Evolutionary conservation across 2,329 filamentous ascomycete genomes (phyloP).

Genomic region (Cladophialophora chaetospira): DNA sequence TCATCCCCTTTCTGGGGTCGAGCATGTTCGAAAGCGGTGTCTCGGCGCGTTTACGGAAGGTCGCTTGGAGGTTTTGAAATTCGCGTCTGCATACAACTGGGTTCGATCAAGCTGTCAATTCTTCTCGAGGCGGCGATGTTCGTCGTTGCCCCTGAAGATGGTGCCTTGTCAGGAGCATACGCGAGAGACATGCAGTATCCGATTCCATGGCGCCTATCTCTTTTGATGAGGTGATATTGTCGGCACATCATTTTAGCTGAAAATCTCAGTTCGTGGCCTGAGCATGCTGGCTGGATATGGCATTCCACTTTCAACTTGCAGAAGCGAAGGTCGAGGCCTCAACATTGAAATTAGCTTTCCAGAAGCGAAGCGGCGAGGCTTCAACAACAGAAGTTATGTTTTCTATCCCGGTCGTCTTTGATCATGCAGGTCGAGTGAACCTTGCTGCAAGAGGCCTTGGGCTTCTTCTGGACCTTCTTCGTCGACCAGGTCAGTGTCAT

Average conservation of each 20-base stretch:
- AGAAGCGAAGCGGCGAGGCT: slow-evolving; percentile 1
- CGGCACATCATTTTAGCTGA: neutral
- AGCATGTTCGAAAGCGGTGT: neutral
- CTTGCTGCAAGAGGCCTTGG: slow-evolving; percentile 26
- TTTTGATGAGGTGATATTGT: neutral
- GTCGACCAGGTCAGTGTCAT: slow-evolving; percentile 18
- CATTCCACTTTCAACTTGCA: neutral
- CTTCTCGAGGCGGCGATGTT: too few species aligned
- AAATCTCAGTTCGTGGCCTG: neutral
- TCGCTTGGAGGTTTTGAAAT: neutral
- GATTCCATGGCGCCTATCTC: neutral
- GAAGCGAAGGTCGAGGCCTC: slow-evolving; percentile 3
- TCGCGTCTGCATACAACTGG: neutral
- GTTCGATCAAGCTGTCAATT: too few species aligned
- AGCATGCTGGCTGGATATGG: neutral
- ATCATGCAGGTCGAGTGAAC: slow-evolving; percentile 13
- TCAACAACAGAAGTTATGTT: neutral
- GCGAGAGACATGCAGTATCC: neutral
- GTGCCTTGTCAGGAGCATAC: neutral
- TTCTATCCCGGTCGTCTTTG: slow-evolving; percentile 10
- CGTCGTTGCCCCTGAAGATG: neutral
- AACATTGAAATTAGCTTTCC: neutral
- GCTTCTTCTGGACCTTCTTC: slow-evolving; percentile 26
- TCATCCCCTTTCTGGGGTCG: neutral
- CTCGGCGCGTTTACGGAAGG: neutral